Evolutionary conservation across 768 basidiomycete species (phyloP).

Genomic region (Russula sp.): DNA sequence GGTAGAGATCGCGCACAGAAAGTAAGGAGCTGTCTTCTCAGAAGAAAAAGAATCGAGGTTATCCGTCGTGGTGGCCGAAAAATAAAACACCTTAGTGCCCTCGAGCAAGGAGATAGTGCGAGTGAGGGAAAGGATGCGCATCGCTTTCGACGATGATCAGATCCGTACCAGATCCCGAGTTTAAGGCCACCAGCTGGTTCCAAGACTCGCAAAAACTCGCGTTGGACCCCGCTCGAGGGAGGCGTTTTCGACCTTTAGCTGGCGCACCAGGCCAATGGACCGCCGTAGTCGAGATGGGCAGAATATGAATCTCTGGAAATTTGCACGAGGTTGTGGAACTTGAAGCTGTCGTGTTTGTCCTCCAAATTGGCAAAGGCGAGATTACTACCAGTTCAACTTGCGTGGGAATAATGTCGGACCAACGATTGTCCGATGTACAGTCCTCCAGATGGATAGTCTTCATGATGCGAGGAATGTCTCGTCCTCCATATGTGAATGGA

Average conservation of each 20-base stretch:
- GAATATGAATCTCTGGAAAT: background rate
- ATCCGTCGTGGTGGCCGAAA: background rate
- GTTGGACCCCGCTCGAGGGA: background rate
- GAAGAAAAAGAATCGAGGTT: background rate
- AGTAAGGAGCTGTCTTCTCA: background rate
- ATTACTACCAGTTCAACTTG: background rate
- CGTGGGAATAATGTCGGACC: background rate
- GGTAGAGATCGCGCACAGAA: background rate
- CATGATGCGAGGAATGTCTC: no score
- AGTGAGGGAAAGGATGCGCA: background rate
- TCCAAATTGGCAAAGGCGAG: background rate
- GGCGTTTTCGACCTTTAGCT: background rate
- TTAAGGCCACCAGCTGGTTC: background rate
- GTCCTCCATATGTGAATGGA: no score
- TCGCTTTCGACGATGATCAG: background rate
- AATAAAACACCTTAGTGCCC: background rate
- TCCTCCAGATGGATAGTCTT: background rate
- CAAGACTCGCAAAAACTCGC: constrained; percentile 3
- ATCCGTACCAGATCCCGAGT: background rate
- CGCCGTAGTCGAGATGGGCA: background rate
- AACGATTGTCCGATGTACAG: background rate
- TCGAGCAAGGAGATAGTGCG: background rate
- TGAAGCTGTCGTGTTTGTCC: background rate
- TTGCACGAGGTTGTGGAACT: background rate
- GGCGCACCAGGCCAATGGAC: background rate